These are phyloP conservation scores for Pholiota molesta DNA, from an alignment of 768 basidiomycete species.

Conservation along the genomic window DNA sequence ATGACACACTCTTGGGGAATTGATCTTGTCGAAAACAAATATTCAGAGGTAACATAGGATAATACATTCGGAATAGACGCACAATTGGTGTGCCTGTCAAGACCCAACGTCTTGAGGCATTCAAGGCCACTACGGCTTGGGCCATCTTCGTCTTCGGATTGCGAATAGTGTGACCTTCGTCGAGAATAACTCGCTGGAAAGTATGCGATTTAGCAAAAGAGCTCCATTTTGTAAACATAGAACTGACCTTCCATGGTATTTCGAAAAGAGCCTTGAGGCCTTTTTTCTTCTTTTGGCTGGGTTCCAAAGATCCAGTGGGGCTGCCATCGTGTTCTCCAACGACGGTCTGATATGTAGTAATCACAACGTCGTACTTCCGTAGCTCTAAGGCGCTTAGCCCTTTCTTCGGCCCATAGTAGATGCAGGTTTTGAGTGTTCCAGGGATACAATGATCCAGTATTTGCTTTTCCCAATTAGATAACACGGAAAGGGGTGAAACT, in stretches of 20 bases:
- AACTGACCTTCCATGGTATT: slow-evolving; percentile 78
- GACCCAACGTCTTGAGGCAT: slow-evolving; percentile 78
- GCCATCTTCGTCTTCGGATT: slow-evolving; percentile 89
- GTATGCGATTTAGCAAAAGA: not conserved
- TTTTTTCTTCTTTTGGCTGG: slow-evolving; percentile 67
- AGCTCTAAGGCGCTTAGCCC: slow-evolving; percentile 60
- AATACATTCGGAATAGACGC: slow-evolving; percentile 31
- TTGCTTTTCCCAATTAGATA: slow-evolving; percentile 91
- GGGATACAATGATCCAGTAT: slow-evolving; percentile 70
- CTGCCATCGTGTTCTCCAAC: slow-evolving; percentile 52
- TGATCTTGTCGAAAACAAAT: slow-evolving; percentile 54
- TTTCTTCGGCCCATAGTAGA: slow-evolving; percentile 77
- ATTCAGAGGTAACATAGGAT: slow-evolving; percentile 2
- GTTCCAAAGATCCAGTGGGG: slow-evolving; percentile 26
- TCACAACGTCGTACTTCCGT: slow-evolving; percentile 72
- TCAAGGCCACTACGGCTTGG: slow-evolving; percentile 61
- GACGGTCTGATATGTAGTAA: slow-evolving; percentile 84
- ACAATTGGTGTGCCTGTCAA: slow-evolving; percentile 90
- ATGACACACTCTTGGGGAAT: slow-evolving; percentile 66
- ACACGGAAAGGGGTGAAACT: slow-evolving; percentile 83
- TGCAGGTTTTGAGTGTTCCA: slow-evolving; percentile 52
- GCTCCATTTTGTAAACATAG: not conserved
- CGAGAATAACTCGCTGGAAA: slow-evolving; percentile 74
- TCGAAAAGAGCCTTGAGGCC: slow-evolving; percentile 59
- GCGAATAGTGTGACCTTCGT: slow-evolving; percentile 88